Conservation (phyloP, 345 rosid species). For the Camelina hispida region DNA sequence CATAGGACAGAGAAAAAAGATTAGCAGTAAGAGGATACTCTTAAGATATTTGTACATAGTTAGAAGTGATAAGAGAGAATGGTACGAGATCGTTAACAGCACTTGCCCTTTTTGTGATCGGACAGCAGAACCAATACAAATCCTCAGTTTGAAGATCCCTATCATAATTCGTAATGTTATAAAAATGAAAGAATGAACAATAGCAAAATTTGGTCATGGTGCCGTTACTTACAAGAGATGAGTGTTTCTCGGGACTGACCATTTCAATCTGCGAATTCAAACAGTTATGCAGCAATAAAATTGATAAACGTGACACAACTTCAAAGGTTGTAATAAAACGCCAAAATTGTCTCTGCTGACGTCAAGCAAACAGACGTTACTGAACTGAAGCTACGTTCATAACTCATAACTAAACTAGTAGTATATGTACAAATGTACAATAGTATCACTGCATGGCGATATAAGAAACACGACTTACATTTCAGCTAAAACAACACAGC, state of each 20-base stretch:
- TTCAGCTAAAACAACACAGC: too few species aligned
- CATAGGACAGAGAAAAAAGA: neutral
- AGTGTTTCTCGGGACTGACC: too few species aligned
- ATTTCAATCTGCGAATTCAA: neutral
- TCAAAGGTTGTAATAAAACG: neutral
- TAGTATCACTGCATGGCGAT: too few species aligned
- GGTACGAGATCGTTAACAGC: neutral
- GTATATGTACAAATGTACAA: neutral
- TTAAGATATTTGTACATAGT: neutral
- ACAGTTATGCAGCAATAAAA: neutral
- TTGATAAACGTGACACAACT: neutral
- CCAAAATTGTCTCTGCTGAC: neutral
- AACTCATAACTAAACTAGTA: neutral
- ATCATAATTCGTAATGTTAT: too few species aligned
- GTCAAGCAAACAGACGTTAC: too few species aligned
- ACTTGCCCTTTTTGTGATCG: too few species aligned
- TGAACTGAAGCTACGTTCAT: too few species aligned
- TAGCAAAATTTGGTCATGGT: too few species aligned
- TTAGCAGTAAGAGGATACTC: neutral
- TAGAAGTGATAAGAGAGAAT: neutral
- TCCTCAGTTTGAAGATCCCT: too few species aligned
- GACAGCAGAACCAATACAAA: too few species aligned
- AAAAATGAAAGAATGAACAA: too few species aligned
- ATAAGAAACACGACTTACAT: neutral
- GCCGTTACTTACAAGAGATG: too few species aligned